phyloP scores from a whole-genome alignment of 2,329 filamentous ascomycete species.

The Myotisia sp. region DNA sequence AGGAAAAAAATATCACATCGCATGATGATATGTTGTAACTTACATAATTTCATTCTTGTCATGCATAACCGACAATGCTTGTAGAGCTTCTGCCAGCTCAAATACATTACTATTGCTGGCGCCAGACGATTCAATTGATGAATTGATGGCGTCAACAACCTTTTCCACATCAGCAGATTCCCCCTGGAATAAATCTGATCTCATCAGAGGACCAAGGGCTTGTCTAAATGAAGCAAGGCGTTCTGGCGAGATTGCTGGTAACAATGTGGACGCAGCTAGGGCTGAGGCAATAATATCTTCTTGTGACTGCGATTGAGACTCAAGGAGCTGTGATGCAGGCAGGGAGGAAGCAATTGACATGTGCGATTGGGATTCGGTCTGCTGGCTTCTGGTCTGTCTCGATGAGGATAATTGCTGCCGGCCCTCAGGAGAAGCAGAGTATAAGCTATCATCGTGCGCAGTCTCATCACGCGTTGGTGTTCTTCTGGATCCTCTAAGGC shows the following conservation, averaged over 20 bases:
- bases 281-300: slow-evolving; percentile 4
- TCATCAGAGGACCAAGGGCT: slow-evolving; percentile 69
- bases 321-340: slow-evolving; percentile 55
- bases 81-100: slow-evolving; percentile 54
- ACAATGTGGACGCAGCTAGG: slow-evolving; percentile 21
- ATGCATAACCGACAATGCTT: slow-evolving; percentile 66
- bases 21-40: slow-evolving; percentile 31
- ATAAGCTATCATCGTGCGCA: slow-evolving; percentile 35
- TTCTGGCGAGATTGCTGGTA: slow-evolving; percentile 42
- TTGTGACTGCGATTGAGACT: slow-evolving; percentile 31
- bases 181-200: slow-evolving; percentile 62
- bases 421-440: slow-evolving; percentile 35
- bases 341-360: slow-evolving; percentile 67
- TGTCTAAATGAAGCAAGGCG: slow-evolving; percentile 64
- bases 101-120: slow-evolving; percentile 47
- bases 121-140: slow-evolving; percentile 39
- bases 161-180: slow-evolving; percentile 64
- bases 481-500: slow-evolving; percentile 18
- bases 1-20: slow-evolving; percentile 24
- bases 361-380: slow-evolving; percentile 36
- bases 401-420: neutral
- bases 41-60: slow-evolving; percentile 84
- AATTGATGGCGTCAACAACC: slow-evolving; percentile 68
- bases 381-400: slow-evolving; percentile 13
- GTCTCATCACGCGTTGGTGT: slow-evolving; percentile 29